Evolutionary conservation across 1,284 basidiomycete genomes (phyloP).

Genomic region (Neonothopanus nambi): DNA sequence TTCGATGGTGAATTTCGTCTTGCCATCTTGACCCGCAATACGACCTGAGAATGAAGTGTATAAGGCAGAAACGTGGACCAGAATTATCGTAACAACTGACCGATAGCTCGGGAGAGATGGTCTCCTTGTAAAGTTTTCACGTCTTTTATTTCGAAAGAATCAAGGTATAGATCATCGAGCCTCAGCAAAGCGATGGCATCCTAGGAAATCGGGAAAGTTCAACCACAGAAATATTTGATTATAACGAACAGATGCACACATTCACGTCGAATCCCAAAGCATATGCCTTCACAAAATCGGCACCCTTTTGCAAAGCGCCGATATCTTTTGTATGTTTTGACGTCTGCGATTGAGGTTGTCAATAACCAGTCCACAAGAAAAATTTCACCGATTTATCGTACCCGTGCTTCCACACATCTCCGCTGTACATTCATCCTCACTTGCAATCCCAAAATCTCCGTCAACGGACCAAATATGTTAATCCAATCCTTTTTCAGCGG

Average conservation of each 20-base stretch:
- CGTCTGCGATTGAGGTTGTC: constrained; percentile 58
- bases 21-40: constrained; percentile 97
- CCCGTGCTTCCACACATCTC: constrained; percentile 89
- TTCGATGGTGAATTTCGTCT: constrained; percentile 98
- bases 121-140: constrained; percentile 98
- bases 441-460: constrained; percentile 92
- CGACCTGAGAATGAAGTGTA: constrained; percentile 56
- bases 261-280: constrained; percentile 94
- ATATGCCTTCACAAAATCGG: constrained; percentile 96
- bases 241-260: constrained; percentile 47
- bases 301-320: constrained; percentile 94
- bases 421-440: constrained; percentile 95
- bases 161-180: constrained; percentile 95
- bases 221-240: constrained; percentile 5
- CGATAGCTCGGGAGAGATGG: constrained; percentile 94
- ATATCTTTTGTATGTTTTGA: constrained; percentile 93
- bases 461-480: constrained; percentile 94
- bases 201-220: constrained; percentile 41
- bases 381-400: constrained; percentile 39
- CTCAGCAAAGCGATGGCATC: constrained; percentile 95
- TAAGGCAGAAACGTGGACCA: not conserved
- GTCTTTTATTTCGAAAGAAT: constrained; percentile 98
- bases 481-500: constrained; percentile 98
- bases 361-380: not conserved
- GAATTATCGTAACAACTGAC: constrained; percentile 40